These are phyloP conservation scores for Penicillium subrubescens DNA, from an alignment of 495 filamentous ascomycete species.

Conservation along the genomic window DNA sequence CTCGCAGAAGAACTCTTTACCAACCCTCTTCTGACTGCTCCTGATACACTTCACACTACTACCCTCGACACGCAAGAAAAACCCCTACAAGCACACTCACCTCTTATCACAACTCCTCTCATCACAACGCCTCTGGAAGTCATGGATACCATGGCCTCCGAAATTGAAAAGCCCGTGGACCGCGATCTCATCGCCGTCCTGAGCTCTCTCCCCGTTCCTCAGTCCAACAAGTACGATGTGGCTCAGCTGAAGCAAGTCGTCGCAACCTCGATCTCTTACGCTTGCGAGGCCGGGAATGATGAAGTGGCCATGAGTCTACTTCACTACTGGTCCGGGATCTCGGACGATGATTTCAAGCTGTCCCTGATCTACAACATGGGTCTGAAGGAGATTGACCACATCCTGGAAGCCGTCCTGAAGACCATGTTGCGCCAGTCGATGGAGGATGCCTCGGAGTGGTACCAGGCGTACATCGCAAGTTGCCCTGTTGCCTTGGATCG, in stretches of 20 bases:
- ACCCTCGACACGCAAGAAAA: not conserved
- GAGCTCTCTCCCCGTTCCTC: conserved; percentile 15
- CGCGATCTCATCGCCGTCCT: conserved; percentile 18
- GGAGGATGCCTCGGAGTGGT: conserved; percentile 22
- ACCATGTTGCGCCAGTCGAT: conserved; percentile 17
- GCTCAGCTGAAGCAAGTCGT: conserved; percentile 17
- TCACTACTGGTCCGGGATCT: conserved; percentile 24
- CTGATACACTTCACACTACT: conserved; percentile 1
- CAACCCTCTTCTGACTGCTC: conserved; percentile 4
- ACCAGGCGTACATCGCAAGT: conserved; percentile 1
- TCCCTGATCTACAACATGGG: conserved; percentile 25
- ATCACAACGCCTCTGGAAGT: not conserved
- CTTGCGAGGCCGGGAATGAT: conserved; percentile 4
- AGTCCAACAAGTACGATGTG: conserved; percentile 20
- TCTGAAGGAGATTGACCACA: conserved; percentile 1
- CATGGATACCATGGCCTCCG: conserved; percentile 7
- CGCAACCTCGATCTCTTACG: conserved; percentile 14
- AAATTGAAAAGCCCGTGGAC: not conserved
- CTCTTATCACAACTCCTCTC: not conserved
- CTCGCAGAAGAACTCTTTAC: conserved; percentile 11
- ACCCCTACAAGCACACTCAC: conserved; percentile 7
- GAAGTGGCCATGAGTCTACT: conserved; percentile 17
- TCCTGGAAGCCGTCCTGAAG: conserved; percentile 16
- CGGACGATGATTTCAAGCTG: conserved; percentile 25
- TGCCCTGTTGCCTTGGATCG: not conserved